Conservation (phyloP, 108 stramenopile genomes). For the Skeletonema costatum region DNA sequence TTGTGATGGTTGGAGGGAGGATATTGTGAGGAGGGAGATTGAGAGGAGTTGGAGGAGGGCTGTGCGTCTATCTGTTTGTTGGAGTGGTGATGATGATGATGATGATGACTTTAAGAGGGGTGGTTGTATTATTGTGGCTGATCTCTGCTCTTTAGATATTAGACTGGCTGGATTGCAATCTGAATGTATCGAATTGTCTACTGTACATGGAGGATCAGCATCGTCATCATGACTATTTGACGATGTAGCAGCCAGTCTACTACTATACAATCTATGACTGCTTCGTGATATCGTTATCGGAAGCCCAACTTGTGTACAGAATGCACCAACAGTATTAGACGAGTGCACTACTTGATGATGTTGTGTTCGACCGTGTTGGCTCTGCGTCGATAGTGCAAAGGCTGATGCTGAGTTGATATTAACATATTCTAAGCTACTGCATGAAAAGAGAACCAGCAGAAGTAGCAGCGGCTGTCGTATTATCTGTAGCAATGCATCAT, state of each 20-base stretch:
- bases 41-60: conserved; percentile 12
- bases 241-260: neutral
- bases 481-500: too few species aligned
- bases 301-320: neutral
- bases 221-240: neutral
- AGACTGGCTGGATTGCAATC: neutral
- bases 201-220: neutral
- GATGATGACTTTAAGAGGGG: too few species aligned
- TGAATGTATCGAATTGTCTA: neutral
- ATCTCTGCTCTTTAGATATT: neutral
- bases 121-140: too few species aligned
- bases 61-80: conserved; percentile 7
- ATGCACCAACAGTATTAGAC: neutral
- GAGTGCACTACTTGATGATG: neutral
- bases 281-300: neutral
- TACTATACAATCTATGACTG: neutral
- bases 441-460: too few species aligned
- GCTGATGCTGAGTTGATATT: too few species aligned
- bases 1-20: neutral
- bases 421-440: too few species aligned
- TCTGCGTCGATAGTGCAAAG: too few species aligned
- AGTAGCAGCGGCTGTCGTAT: too few species aligned
- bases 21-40: neutral
- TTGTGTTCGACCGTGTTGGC: neutral
- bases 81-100: neutral